These are phyloP conservation scores for Jasminum sambac DNA, from an alignment of 257 asterid species.

Conservation along the genomic window DNA sequence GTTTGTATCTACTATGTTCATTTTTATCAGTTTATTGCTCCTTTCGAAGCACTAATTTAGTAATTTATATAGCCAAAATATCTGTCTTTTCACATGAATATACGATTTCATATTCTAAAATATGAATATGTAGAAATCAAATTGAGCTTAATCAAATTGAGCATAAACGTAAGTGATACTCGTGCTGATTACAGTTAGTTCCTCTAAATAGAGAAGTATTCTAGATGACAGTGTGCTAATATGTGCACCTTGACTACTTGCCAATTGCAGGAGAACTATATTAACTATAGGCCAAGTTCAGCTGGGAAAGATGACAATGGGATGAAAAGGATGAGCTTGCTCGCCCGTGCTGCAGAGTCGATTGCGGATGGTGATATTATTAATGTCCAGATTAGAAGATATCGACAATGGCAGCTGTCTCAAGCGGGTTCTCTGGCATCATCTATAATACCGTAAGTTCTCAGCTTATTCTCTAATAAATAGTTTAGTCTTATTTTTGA, in stretches of 20 bases:
- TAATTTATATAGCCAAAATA: background rate
- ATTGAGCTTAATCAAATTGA: background rate
- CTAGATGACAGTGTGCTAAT: background rate
- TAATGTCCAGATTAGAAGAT: slow-evolving; percentile 90
- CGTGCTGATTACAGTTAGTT: background rate
- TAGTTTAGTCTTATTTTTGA: background rate
- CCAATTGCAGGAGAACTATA: slow-evolving; percentile 83
- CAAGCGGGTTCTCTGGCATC: slow-evolving; percentile 78
- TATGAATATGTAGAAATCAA: background rate
- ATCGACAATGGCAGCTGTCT: slow-evolving; percentile 96
- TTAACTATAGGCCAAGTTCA: slow-evolving; percentile 83
- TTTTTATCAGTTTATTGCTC: background rate
- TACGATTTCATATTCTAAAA: background rate
- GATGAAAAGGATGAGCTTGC: slow-evolving; percentile 65
- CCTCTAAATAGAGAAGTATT: slow-evolving; percentile 16
- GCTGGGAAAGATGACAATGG: slow-evolving; percentile 76
- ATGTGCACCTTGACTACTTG: slow-evolving; percentile 21
- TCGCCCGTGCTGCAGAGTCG: slow-evolving; percentile 93
- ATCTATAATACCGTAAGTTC: slow-evolving; percentile 81
- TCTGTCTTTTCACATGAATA: background rate
- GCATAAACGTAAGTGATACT: background rate
- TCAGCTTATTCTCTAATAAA: slow-evolving; percentile 8
- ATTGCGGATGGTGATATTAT: slow-evolving; percentile 95
- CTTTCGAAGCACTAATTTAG: background rate
- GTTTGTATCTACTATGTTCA: background rate